Base-by-base conservation (phyloP, 1,284 basidiomycete species). In the Limonomyces culmigenus region DNA sequence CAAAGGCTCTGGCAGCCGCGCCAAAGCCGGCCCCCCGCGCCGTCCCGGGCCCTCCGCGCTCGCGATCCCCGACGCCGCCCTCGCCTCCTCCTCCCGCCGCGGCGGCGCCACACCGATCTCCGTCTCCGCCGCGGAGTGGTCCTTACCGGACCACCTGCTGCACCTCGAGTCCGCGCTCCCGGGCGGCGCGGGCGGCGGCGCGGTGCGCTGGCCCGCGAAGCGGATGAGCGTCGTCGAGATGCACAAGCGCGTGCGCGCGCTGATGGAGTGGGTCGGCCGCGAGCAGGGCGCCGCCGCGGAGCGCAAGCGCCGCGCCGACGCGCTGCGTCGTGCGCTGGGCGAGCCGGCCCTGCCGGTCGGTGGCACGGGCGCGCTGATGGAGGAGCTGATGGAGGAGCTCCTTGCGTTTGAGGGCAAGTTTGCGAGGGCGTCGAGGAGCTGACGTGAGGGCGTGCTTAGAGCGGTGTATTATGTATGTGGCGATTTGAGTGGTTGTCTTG, bases 221-320 rank as follows among this genome's bases (percentile, higher is more conserved):
- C 70, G 93, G 36, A 89, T 81, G 70, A 95, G 91, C 45, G 77
- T 93, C 17, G 80, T 77, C 14, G 93, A 98, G 52, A 95, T 98
- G 88, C 85, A 89, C 53, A 96, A 97, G 60, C 75, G 93, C 15
- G 88, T 95, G 15, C 68, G 88, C 32, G 75, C 81, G 38, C 69
- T 97, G 39, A 73, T 93, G 23, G 93, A 97, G 49, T 97, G 88
- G 74, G 86, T 91, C 11, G 81, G 79, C 30, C 67, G 84, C 41
- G 79, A 85, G 50, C 85, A 91, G 52, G 72, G 72, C 1, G 76
- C 71, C 45, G 80, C 81, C 34, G 62, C 67, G 21, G 83, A 84
- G 52, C 68, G 83, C 33, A 67, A 63, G 29, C 67, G 83, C 42
- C 60, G 86, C 45, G 68, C 68, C 39, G 71, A 74, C 37, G 68